Conservation (phyloP, 352 stramenopile genomes). For the Globisporangium takayamanum region DNA sequence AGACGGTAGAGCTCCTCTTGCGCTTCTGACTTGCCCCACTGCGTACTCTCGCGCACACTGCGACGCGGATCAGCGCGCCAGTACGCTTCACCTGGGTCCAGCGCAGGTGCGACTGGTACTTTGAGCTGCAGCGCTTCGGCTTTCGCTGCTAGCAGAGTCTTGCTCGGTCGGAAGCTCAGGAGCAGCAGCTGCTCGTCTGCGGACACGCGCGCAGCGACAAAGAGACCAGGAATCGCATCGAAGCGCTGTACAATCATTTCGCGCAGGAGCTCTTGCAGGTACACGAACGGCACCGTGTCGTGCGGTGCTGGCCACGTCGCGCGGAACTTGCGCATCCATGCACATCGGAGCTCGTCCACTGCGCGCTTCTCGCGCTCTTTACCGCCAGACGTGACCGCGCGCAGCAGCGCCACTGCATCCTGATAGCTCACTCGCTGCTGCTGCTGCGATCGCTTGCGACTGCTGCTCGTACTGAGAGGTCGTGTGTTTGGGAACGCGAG, state of each 20-base stretch:
- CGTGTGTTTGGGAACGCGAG: conserved; percentile 57
- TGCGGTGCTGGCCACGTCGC: conserved; percentile 41
- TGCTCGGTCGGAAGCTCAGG: conserved; percentile 48
- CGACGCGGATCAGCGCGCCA: conserved; percentile 22
- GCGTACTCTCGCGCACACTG: conserved; percentile 18
- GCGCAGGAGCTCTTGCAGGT: conserved; percentile 61
- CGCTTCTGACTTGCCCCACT: conserved; percentile 31
- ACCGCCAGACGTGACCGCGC: conserved; percentile 39
- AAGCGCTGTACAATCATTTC: conserved; percentile 66
- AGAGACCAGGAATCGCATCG: conserved; percentile 36
- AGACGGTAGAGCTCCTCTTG: conserved; percentile 68
- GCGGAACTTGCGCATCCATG: conserved; percentile 16
- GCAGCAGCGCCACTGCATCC: conserved; percentile 42
- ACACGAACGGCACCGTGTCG: conserved; percentile 45
- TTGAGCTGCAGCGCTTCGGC: conserved; percentile 37
- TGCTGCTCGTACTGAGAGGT: neutral
- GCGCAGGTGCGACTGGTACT: conserved; percentile 38
- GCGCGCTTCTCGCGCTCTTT: conserved; percentile 31
- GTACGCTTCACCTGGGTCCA: conserved; percentile 38
- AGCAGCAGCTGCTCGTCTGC: conserved; percentile 23
- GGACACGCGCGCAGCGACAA: conserved; percentile 23
- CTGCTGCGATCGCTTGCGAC: neutral
- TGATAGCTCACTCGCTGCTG: conserved; percentile 38
- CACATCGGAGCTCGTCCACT: conserved; percentile 23
- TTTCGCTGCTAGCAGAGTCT: conserved; percentile 31